phyloP scores from a whole-genome alignment of 257 asterid species.

The Nicotiana otophora region DNA sequence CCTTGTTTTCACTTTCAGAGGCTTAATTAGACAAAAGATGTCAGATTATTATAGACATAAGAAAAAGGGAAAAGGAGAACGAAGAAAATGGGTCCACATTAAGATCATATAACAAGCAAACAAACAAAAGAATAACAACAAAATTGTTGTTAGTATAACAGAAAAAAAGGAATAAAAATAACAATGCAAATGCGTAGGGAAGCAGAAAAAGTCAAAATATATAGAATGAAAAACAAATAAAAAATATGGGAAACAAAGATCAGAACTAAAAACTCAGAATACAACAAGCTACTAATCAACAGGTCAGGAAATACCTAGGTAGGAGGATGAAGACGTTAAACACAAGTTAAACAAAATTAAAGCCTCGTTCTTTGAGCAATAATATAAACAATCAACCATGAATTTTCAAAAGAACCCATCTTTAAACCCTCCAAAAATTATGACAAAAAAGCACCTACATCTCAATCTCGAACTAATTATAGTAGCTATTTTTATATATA shows the following conservation, averaged over 20 bases:
- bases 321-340: neutral
- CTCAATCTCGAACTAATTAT: neutral
- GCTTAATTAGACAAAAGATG: conserved; percentile 9
- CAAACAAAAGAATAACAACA: conserved; percentile 12
- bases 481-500: neutral
- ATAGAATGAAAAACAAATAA: neutral
- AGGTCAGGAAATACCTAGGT: neutral
- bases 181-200: neutral
- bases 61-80: neutral
- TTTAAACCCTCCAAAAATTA: neutral
- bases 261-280: neutral
- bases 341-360: neutral
- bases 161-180: neutral
- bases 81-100: conserved; percentile 19
- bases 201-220: neutral
- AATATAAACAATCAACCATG: neutral
- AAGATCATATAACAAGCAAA: neutral
- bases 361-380: neutral
- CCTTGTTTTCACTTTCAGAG: conserved; percentile 13
- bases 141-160: neutral
- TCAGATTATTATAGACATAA: conserved; percentile 10
- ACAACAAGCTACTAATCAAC: neutral
- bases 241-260: neutral
- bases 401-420: neutral
- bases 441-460: neutral